Percentiles rank a stretch among this genome's conserved stretches.
These are phyloP conservation scores for Starmerella scarabaei DNA, from an alignment of 805 yeast genomes.

Conservation along the genomic window DNA sequence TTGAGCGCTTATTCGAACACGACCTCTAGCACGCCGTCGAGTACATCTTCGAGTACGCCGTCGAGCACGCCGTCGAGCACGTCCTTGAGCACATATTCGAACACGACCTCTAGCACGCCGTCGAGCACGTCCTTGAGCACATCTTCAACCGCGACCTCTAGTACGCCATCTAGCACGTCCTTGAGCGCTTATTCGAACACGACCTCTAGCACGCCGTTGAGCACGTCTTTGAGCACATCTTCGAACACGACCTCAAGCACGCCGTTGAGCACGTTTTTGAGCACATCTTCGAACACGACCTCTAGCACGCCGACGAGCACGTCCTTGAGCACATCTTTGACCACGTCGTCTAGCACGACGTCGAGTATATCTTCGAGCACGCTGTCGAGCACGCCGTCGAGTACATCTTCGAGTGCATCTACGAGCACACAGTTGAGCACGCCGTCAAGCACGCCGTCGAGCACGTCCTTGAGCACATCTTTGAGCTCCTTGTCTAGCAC, in stretches of 20 bases:
- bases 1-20: no score
- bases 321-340: neutral
- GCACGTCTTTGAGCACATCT: neutral
- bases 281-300: neutral
- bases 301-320: slow-evolving; percentile 1
- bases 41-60: neutral
- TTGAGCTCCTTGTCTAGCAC: no score
- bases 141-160: neutral
- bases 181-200: neutral
- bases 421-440: neutral
- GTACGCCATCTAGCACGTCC: neutral
- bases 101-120: neutral
- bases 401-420: neutral
- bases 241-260: no score
- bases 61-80: slow-evolving; percentile 1
- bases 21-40: neutral
- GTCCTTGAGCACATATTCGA: neutral
- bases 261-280: neutral
- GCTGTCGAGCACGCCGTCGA: neutral
- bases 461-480: neutral
- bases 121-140: neutral
- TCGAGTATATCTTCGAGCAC: neutral
- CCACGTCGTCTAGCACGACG: neutral
- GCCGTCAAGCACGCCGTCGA: neutral
- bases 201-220: neutral